Percentiles rank a stretch among this genome's conserved stretches.
Evolutionary conservation across 331 rosid genomes (phyloP).

Genomic region (Malus hybrid): DNA sequence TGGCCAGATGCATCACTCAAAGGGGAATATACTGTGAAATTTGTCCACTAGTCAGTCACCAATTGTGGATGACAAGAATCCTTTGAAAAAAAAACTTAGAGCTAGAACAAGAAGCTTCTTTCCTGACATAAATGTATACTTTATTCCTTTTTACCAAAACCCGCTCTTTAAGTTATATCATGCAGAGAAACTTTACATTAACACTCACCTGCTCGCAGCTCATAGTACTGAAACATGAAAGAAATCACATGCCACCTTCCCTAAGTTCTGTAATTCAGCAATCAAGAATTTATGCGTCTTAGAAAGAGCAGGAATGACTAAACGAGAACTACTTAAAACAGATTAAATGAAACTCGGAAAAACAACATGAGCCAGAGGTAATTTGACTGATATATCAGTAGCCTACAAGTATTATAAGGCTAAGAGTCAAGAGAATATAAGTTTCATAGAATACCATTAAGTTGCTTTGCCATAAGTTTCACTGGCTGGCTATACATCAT

Average conservation of each 20-base stretch:
- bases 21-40: constrained; percentile 7
- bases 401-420: background rate
- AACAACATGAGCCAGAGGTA: background rate
- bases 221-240: constrained; percentile 38
- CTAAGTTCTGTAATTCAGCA: constrained; percentile 48
- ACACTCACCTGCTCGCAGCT: constrained; percentile 55
- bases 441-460: constrained; percentile 18
- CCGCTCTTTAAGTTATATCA: constrained; percentile 17
- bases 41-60: constrained; percentile 17
- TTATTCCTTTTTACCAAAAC: constrained; percentile 7
- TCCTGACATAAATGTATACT: constrained; percentile 25
- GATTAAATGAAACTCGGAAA: constrained; percentile 2
- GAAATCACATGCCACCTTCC: constrained; percentile 33
- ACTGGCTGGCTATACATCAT: constrained; percentile 21
- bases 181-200: background rate
- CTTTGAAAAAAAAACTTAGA: constrained; percentile 8
- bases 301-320: constrained; percentile 17
- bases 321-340: constrained; percentile 6
- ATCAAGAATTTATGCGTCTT: constrained; percentile 19
- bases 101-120: constrained; percentile 16
- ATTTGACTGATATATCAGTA: background rate
- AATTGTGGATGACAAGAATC: constrained; percentile 16
- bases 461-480: constrained; percentile 26
- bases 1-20: constrained; percentile 20
- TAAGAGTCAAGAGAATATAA: constrained; percentile 7